phyloP scores from a whole-genome alignment of 2,329 filamentous ascomycete species.

The Colletotrichum destructivum region DNA sequence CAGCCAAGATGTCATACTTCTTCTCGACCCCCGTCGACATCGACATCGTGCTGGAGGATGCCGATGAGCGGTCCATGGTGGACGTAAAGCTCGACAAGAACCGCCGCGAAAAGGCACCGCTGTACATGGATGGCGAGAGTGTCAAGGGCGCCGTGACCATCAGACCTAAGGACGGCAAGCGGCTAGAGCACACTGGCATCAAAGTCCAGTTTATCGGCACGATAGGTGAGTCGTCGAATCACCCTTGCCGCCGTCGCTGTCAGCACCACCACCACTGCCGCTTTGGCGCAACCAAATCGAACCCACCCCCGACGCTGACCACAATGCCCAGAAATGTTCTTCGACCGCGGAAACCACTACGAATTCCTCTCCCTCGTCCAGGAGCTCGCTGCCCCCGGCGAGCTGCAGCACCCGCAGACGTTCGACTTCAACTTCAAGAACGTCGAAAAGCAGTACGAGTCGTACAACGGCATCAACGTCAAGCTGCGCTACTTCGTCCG shows the following conservation, averaged over 20 bases:
- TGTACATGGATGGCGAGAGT: constrained; percentile 98
- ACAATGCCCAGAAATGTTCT: constrained; percentile 89
- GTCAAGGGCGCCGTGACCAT: constrained; percentile 97
- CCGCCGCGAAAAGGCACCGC: constrained; percentile 93
- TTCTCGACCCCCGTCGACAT: constrained; percentile 99
- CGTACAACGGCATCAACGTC: constrained; percentile 99
- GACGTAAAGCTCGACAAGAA: constrained; percentile 99
- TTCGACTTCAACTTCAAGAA: constrained; percentile 99
- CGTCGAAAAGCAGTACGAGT: constrained; percentile 99
- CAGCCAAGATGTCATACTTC: constrained; percentile 89
- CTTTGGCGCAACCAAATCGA: neutral
- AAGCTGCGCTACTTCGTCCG: constrained; percentile 98
- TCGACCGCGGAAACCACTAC: constrained; percentile 98
- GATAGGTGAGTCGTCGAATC: constrained; percentile 76
- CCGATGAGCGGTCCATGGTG: constrained; percentile 93
- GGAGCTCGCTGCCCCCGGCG: constrained; percentile 95
- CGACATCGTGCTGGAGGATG: constrained; percentile 96
- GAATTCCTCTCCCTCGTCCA: constrained; percentile 98
- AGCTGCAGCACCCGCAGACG: constrained; percentile 98
- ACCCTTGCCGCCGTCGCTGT: too few species aligned
- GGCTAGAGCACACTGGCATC: constrained; percentile 97
- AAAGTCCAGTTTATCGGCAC: constrained; percentile 99
- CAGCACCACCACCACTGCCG: constrained; percentile 11
- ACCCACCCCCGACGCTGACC: constrained; percentile 13
- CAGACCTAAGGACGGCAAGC: constrained; percentile 96